These are phyloP conservation scores for Exsudoporus floridanus DNA, from an alignment of 1,284 basidiomycete species.

Conservation along the genomic window DNA sequence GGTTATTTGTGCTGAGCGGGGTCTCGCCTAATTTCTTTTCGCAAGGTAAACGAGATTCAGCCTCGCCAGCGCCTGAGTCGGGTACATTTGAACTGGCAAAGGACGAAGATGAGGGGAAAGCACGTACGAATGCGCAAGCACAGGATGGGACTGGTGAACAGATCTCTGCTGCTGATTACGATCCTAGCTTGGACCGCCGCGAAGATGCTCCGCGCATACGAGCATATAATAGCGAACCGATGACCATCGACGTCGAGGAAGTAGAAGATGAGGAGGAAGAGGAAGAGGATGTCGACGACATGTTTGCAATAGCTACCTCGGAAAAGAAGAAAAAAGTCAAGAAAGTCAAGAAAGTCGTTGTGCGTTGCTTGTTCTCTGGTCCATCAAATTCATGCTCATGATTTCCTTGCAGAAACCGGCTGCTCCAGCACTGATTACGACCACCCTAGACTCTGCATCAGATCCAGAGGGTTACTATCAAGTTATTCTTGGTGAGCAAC, in stretches of 20 bases:
- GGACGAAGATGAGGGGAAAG: constrained; percentile 50
- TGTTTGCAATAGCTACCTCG: constrained; percentile 73
- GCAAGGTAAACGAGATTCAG: constrained; percentile 50
- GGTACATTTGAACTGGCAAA: constrained; percentile 61
- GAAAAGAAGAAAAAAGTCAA: constrained; percentile 62
- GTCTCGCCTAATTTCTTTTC: constrained; percentile 5
- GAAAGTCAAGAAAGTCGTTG: constrained; percentile 59
- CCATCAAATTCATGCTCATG: constrained; percentile 6
- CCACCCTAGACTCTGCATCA: constrained; percentile 70
- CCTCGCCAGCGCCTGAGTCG: constrained; percentile 51
- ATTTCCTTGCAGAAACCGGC: constrained; percentile 45
- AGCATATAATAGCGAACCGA: constrained; percentile 45
- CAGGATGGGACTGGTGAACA: constrained; percentile 60
- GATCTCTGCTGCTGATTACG: constrained; percentile 90
- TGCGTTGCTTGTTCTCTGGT: constrained; percentile 14
- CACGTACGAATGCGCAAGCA: constrained; percentile 40
- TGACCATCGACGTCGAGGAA: constrained; percentile 51
- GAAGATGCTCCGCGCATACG: constrained; percentile 79
- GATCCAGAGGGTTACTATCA: constrained; percentile 97
- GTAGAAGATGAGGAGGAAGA: constrained; percentile 62
- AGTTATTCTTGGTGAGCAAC: constrained; percentile 90
- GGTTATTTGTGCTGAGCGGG: constrained; percentile 15
- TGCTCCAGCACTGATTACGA: constrained; percentile 65
- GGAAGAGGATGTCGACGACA: constrained; percentile 83
- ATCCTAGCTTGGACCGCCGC: constrained; percentile 80